These are phyloP conservation scores for Fusarium globosum DNA, from an alignment of 2,329 filamentous ascomycete species.

Conservation along the genomic window DNA sequence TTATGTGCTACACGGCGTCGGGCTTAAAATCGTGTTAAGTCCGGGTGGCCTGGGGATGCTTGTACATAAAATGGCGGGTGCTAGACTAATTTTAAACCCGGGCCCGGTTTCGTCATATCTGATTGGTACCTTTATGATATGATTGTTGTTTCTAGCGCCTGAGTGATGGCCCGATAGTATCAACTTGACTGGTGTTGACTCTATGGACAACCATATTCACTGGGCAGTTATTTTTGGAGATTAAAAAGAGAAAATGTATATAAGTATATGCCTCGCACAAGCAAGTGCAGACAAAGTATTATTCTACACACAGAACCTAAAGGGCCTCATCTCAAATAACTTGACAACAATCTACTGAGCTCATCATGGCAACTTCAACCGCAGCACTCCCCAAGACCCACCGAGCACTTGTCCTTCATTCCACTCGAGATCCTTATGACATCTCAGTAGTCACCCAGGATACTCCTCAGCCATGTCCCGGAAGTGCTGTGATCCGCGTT, in stretches of 20 bases:
- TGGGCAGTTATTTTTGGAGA: neutral
- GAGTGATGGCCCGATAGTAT: neutral
- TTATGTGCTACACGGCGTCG: neutral
- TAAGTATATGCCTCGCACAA: neutral
- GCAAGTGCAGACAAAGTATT: fast-evolving
- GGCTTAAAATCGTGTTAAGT: neutral
- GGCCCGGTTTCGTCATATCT: fast-evolving
- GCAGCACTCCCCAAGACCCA: neutral
- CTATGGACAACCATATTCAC: no score
- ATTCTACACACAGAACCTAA: fast-evolving
- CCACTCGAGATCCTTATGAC: neutral
- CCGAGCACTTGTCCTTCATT: neutral
- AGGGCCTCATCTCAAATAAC: neutral
- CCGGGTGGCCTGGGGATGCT: neutral
- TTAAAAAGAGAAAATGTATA: neutral
- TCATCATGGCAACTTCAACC: neutral
- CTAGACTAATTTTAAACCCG: neutral
- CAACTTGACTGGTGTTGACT: neutral
- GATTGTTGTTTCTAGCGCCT: neutral
- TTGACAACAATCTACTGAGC: neutral
- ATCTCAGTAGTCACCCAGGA: neutral
- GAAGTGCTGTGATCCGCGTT: neutral
- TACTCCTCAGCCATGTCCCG: neutral
- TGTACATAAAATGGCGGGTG: fast-evolving
- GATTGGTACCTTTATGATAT: fast-evolving